Base-by-base conservation (phyloP, 768 basidiomycete genomes). In the Vishniacozyma victoriae region DNA sequence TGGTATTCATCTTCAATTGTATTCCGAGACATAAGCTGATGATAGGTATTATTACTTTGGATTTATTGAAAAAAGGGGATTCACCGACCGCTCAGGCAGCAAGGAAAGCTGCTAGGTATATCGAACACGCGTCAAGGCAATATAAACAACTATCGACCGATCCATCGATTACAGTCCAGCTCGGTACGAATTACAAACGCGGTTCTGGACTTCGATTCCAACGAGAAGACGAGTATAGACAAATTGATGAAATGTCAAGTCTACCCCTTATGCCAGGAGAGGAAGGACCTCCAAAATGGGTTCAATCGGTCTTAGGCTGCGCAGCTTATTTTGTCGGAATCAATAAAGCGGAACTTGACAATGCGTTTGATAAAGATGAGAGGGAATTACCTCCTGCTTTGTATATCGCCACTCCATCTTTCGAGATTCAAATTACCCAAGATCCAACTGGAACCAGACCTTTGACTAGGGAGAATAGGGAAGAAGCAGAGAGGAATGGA, bases 21-120 rank as follows among this genome's bases (percentile, higher is more conserved):
- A 9, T 33, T 9, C 9, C 29, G 25, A 24, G 24, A 22, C 35
- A 6, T 18, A 18, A 19, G 4, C 24, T 3, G 35, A 16, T 22
- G 0, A 11, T 15, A 48, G 24, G 18, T 25, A 5, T 24, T 27
- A 31, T 23, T 62, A 92, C 90, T 0, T 78, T 95, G 2, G 91
- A 95, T 66, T 75, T 92, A 1, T 79, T 93, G 63, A 95, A 95
- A 79, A 95, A 93, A 67, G 90, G 90, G 1, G 82, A 83, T 0
- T 85, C 78, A 22, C 73, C 80, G 0, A 77, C 89, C 11, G 87
- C 90, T 0, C 81, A 86, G 64, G 82, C 83, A 22, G 90, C 90
- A 1, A 85, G 91, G 18, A 78, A 84, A 0, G 91, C 90, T 12
- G 89, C 90, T 11, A 83, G 91, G 19, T 82, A 89, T 44, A 78